phyloP scores from a whole-genome alignment of 75 land plant species.

The Selaginella moellendorffii region DNA sequence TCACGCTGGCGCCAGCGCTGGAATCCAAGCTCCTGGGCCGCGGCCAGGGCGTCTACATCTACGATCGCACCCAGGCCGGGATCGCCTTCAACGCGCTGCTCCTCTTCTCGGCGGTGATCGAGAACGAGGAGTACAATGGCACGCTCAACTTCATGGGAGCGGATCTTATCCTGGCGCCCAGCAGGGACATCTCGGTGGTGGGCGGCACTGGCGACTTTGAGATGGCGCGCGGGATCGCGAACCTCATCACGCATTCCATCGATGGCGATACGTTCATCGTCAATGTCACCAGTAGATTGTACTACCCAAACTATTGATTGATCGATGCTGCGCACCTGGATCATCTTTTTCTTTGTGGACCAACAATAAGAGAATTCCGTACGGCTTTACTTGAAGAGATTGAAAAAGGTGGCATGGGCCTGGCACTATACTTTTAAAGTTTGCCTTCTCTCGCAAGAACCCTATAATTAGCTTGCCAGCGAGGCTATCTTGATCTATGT shows the following conservation, averaged over 20 bases:
- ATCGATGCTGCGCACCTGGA: no score
- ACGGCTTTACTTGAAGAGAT: no score
- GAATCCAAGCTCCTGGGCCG: slow-evolving; percentile 3
- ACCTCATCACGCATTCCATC: neutral
- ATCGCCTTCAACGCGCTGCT: slow-evolving; percentile 3
- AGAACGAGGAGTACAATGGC: neutral
- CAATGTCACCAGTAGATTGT: neutral
- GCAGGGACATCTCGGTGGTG: neutral
- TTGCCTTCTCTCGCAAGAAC: no score
- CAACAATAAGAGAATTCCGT: no score
- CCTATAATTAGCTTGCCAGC: no score
- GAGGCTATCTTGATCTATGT: no score
- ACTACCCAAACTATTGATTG: no score
- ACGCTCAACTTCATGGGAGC: slow-evolving; percentile 4
- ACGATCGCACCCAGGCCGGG: neutral
- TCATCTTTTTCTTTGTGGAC: no score
- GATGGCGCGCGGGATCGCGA: slow-evolving; percentile 3
- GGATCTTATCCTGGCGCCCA: neutral
- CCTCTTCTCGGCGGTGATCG: slow-evolving; percentile 1
- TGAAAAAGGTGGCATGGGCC: no score
- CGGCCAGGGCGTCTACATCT: neutral
- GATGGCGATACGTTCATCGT: neutral
- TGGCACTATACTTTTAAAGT: no score
- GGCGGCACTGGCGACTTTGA: slow-evolving; percentile 7
- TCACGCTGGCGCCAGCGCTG: neutral